A percentile compares a stretch with the other conserved stretches of the same genome.
Conservation (phyloP, 108 stramenopile species). For the Skeletonema costatum region DNA sequence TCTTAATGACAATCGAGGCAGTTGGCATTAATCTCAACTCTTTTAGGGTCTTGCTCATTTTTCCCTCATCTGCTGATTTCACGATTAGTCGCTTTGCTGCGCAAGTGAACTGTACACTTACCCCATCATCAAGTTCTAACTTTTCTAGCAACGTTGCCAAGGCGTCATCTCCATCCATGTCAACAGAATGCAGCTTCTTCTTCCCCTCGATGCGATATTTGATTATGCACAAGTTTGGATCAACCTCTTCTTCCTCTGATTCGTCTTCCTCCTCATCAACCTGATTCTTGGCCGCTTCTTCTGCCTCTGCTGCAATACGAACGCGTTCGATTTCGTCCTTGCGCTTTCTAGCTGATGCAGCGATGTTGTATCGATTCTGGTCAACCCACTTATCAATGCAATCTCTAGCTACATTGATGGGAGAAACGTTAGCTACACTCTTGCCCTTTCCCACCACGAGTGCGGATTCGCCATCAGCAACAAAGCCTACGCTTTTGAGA, state of each 20-base stretch:
- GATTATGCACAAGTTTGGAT: conserved; percentile 54
- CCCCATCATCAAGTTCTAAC: conserved; percentile 42
- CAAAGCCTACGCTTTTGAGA: conserved; percentile 76
- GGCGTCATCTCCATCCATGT: conserved; percentile 59
- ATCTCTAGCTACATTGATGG: conserved; percentile 74
- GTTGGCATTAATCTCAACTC: conserved; percentile 62
- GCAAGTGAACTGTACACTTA: conserved; percentile 78
- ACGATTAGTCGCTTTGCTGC: conserved; percentile 75
- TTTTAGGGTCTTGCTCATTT: conserved; percentile 61
- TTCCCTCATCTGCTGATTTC: conserved; percentile 60
- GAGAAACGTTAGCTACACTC: conserved; percentile 77
- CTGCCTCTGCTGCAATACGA: conserved; percentile 48
- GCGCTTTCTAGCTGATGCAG: conserved; percentile 64
- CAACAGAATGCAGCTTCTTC: conserved; percentile 70
- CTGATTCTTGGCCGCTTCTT: conserved; percentile 36
- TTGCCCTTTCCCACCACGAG: conserved; percentile 66
- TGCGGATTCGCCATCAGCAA: conserved; percentile 34
- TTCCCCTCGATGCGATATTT: conserved; percentile 76
- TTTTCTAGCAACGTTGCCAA: conserved; percentile 48
- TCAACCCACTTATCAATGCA: conserved; percentile 86
- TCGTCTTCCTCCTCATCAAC: conserved; percentile 21
- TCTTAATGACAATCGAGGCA: conserved; percentile 70
- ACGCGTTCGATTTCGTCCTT: conserved; percentile 66
- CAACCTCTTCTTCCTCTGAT: conserved; percentile 55
- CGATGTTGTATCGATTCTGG: conserved; percentile 69